Base-by-base conservation (phyloP, 495 filamentous ascomycete genomes). In the Jackrogersella minutella region DNA sequence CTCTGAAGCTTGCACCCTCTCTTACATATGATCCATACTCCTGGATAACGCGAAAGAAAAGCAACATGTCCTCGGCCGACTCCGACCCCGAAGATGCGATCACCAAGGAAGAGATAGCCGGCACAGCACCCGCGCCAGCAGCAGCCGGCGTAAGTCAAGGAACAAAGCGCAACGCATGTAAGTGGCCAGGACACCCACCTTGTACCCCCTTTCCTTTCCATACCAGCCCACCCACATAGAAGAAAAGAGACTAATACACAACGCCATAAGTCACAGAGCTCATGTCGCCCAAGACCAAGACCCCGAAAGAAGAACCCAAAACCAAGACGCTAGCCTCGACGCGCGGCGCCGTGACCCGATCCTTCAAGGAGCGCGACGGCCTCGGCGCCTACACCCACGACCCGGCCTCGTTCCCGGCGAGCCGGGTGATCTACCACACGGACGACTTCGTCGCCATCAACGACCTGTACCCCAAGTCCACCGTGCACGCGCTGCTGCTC, bases 391-490 rank as follows among this genome's bases (percentile, higher is more conserved):
- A 96, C 80, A 89, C 90, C 57, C 65, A 79, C n/a, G 77, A 87
- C 50, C 92, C 93, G 0, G 80, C 84, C 13, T 77, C 84, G 1
- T 91, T 86, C 69, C 86, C 89, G 0, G 39, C 84, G 1, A 76
- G 72, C 36, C 76, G 81, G 0, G 89, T 97, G 0, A 82, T 97
- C 46, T 90, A 86, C 73, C 78, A 90, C 76, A 86, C 88, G 66
- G 77, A 80, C 5, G 76, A 88, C 61, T 96, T 90, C 60, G 93
- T 97, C 39, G 85, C 86, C 13, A 92, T 97, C 77, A 80, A 90
- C 39, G 95, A 99, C 76, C 74, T 85, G 49, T 99, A 86, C 73
- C 93, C 94, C 3, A 97, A 98, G 75, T 86, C 92, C 17, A 86
- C 84, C 10, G 78, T 97, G 5, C 95, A 99, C 76, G 80, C 92